These are phyloP conservation scores for Aspergillus nanangensis DNA, from an alignment of 495 filamentous ascomycete genomes.

Conservation along the genomic window DNA sequence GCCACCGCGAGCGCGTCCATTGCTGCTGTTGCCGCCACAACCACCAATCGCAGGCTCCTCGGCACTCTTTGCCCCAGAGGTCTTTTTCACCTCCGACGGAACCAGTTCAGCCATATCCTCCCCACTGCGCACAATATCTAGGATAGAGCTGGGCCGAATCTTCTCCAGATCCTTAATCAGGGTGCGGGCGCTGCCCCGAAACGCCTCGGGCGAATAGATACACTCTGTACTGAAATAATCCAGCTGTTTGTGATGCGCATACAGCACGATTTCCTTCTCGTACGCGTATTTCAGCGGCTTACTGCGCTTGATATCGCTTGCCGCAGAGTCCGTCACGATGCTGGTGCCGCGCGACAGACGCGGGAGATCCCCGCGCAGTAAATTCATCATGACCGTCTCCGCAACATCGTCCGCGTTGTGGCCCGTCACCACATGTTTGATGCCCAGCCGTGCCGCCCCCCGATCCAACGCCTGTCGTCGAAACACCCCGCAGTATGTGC, in stretches of 20 bases:
- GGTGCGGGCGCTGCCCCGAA: conserved; percentile 83
- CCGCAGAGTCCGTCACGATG: conserved; percentile 75
- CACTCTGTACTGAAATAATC: conserved; percentile 99
- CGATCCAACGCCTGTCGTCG: conserved; percentile 90
- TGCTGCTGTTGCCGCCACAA: conserved; percentile 69
- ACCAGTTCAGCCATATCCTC: conserved; percentile 93
- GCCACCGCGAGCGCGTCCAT: conserved; percentile 63
- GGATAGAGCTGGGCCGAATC: conserved; percentile 85
- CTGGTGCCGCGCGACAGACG: conserved; percentile 85
- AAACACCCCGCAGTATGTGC: conserved; percentile 98
- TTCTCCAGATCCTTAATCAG: conserved; percentile 94
- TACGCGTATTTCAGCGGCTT: conserved; percentile 98
- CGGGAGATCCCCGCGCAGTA: conserved; percentile 85
- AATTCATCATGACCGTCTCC: conserved; percentile 98
- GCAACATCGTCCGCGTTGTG: conserved; percentile 98
- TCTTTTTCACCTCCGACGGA: conserved; percentile 48
- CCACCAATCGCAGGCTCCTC: conserved; percentile 58
- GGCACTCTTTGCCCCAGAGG: conserved; percentile 33
- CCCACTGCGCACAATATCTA: conserved; percentile 91
- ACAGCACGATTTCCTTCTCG: conserved; percentile 97
- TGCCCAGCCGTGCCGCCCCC: conserved; percentile 80
- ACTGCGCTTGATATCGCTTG: conserved; percentile 78
- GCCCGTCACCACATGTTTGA: conserved; percentile 93
- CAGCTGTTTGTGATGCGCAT: conserved; percentile 91
- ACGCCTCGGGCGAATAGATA: conserved; percentile 98